Percentiles rank a stretch among this genome's conserved stretches.
phyloP scores from a whole-genome alignment of 345 rosid species.

The Psidium guajava region DNA sequence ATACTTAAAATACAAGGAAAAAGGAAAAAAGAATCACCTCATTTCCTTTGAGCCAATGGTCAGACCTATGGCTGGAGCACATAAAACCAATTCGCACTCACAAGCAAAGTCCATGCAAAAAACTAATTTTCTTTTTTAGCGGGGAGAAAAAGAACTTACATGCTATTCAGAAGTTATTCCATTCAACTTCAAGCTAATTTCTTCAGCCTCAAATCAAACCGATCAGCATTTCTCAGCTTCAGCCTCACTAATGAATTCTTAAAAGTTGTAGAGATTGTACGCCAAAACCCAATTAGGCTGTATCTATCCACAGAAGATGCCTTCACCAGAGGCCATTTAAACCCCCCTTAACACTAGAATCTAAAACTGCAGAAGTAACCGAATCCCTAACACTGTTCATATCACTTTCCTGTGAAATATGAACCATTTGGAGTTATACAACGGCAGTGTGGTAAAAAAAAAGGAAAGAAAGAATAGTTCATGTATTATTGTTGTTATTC shows the following conservation, averaged over 20 bases:
- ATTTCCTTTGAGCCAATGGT: not conserved
- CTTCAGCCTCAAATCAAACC: slow-evolving; percentile 36
- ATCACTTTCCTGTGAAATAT: slow-evolving; percentile 41
- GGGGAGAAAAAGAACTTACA: not conserved
- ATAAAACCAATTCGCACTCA: not conserved
- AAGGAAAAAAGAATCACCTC: not conserved
- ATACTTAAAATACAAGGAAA: not conserved
- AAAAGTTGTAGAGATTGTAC: slow-evolving; percentile 22
- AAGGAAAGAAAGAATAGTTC: not conserved
- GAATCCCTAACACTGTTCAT: slow-evolving; percentile 24
- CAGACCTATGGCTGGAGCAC: not conserved
- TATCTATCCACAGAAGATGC: slow-evolving; percentile 27
- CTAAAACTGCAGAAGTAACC: slow-evolving; percentile 38
- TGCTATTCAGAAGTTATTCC: slow-evolving; percentile 24
- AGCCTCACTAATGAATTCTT: slow-evolving; percentile 29
- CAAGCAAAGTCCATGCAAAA: not conserved
- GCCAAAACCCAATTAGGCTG: slow-evolving; percentile 33
- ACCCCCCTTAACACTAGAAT: slow-evolving; percentile 51
- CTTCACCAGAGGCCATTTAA: slow-evolving; percentile 53
- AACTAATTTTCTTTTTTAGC: not conserved
- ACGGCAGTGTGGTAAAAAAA: not conserved
- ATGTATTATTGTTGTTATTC: not conserved
- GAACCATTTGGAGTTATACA: not conserved
- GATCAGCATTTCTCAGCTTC: slow-evolving; percentile 44
- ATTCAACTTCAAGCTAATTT: slow-evolving; percentile 34